Evolutionary conservation across 2,329 filamentous ascomycete species (phyloP).

Genomic region (Fusarium nodosum): DNA sequence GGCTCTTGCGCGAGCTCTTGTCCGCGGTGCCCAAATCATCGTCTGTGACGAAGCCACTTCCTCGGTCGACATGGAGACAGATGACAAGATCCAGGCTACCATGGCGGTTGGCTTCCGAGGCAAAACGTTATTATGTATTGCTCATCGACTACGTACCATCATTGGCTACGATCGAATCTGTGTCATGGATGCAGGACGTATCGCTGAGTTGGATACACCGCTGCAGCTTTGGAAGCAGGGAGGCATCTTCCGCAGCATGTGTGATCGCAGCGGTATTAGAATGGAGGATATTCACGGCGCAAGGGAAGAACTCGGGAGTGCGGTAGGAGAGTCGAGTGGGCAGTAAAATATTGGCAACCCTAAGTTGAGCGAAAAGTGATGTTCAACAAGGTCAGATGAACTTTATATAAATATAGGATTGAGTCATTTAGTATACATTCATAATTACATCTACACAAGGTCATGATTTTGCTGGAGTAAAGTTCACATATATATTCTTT

Average conservation of each 20-base stretch:
- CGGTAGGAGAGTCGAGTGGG: conserved; percentile 18
- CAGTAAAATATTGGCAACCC: conserved; percentile 7
- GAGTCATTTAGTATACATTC: neutral
- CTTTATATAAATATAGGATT: conserved; percentile 4
- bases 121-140: conserved; percentile 91
- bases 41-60: conserved; percentile 97
- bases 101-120: conserved; percentile 88
- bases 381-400: conserved; percentile 4
- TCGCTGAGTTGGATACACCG: conserved; percentile 88
- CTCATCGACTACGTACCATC: conserved; percentile 91
- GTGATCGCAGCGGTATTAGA: conserved; percentile 84
- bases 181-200: conserved; percentile 91
- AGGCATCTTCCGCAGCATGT: conserved; percentile 91
- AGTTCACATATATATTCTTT: conserved; percentile 24
- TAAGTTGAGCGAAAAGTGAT: conserved; percentile 1
- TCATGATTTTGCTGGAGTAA: neutral
- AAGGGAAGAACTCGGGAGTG: conserved; percentile 52
- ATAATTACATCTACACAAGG: neutral
- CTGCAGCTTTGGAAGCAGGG: conserved; percentile 77
- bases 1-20: conserved; percentile 91
- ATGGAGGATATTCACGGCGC: conserved; percentile 66
- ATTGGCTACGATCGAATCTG: conserved; percentile 95
- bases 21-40: conserved; percentile 89
- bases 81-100: conserved; percentile 92
- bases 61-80: conserved; percentile 94